Evolutionary conservation across 2,329 filamentous ascomycete genomes (phyloP), one percentile per base, ranked within the genome.

Genomic region (Rosellinia necatrix): DNA sequence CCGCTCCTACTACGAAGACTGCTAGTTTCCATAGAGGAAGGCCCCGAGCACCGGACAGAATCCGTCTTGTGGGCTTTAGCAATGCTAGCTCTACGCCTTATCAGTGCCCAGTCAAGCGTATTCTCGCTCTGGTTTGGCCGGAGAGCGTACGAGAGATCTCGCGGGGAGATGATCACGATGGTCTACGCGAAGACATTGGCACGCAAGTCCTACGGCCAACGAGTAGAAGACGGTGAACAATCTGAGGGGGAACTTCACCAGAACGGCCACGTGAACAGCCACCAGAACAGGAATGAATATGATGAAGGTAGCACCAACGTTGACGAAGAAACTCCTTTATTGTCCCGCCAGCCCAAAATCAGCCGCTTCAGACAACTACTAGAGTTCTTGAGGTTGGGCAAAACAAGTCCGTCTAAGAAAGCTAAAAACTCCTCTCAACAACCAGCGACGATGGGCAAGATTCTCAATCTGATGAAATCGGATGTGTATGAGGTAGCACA

Each of bases 91-190:
- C 73, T 85, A 3, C 81, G 88, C 29, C 72, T 91, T 1, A 66
- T 87, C 6, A 79, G 81, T 7, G 79, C 83, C 1, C 90, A 93
- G 64, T 82, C 83, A 0, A 80, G 80, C 4, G 84, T 92, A 0
- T 84, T 92, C 64, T 84, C 77, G 21, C 75, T 91, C 0, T 96
- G 92, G 92, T 96, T 89, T 67, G 85, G 86, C n/a, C 83, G 92
- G 61, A 85, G 92, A 57, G 84, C 84, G 24, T 96, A 96, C 64
- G 92, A 96, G 71, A 78, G 92, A 55, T 91, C 88, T 4, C 80
- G 92, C 43, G 92, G 92, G 4, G 91, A 96, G 72, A 84, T 93
- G 81, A 88, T 93, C 56, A 92, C 89, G 13, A 91, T 91, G 83
- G 79, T 92, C 10, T 91, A 91, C 66, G 89, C 91, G 66, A 93